Base-by-base conservation (phyloP, 2,329 filamentous ascomycete genomes). In the Cryphonectria nitschkei region DNA sequence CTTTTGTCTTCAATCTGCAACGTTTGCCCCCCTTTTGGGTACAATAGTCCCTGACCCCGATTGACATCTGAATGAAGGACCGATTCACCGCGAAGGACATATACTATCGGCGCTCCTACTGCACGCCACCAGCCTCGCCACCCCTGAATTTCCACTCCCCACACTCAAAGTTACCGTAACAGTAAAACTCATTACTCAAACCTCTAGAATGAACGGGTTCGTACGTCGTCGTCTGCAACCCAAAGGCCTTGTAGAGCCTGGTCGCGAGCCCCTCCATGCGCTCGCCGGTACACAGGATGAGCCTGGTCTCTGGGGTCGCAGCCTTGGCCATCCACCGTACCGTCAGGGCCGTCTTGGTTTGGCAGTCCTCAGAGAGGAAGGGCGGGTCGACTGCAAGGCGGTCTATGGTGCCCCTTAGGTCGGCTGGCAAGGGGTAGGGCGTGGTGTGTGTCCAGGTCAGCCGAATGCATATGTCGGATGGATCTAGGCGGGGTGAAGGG, bases 151-250 rank as follows among this genome's bases (percentile, higher is more conserved):
- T 80, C 85, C 87, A 88, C 5, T 79, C 79, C 8, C 81, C 81
- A 75, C 89, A 88, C 78, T 93, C 90, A 77, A 93, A 95, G 77
- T 93, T 95, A 34, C 93, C 88, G 77, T 93, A 95, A 79, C 91
- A 94, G 77, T 88, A 87, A 78, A 94, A 96, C 80, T 94, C 92
- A 77, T 96, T 96, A 79, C 91, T 93, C 72, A 96, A 81, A 0
- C 91, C 91, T 73, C 89, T 88, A n/a, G 87, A 85, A 76, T 95
- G 93, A 73, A 85, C 83, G 4, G 90, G 89, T 76, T 90, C 87
- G 77, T 90, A 94, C 0, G 86, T 88, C 0, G 92, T 95, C 5
- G 89, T 90, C 68, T 79, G 82, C 39, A 92, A 80, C 1, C 90
- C 90, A 46, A 89, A 82, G 61, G 88, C 85, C 63, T 83, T 82